Evolutionary conservation across 176 grass and related monocot species (phyloP), one percentile per base, ranked within the genome.

Genomic region (Eremochloa ophiuroides): DNA sequence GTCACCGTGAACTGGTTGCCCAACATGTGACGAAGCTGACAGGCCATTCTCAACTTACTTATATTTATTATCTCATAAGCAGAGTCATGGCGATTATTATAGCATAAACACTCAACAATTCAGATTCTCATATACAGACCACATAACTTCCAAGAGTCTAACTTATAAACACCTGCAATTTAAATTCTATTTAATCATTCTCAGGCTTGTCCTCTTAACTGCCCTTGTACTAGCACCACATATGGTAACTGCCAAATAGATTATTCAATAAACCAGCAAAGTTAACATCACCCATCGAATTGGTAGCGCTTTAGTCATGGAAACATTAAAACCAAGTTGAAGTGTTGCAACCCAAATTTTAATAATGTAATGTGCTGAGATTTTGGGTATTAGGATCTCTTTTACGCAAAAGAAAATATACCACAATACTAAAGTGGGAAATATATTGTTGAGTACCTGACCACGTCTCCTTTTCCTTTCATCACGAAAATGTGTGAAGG

Each of bases 401-500:
- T 18, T 10, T 27, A 53, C 66, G 33, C 6, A 75, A 44, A 71
- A 62, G 38, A 14, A 78, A 70, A 37, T 78, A 26, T 16, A 70
- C 20, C 29, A 85, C 10, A 22, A 22, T 2, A 63, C 40, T 34
- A 84, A 16, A 35, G 17, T 25, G 69, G 26, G 42, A 82, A 81
- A 83, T 48, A 81, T 25, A 41, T 20, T 64, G 33, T 46, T 20
- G 4, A 77, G 16, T 71, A 99, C 96, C 93, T 95, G 91, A 73
- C 73, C 73, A 62, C 93, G 96, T 60, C 96, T 91, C 69, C 91
- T 91, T 84, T 95, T 99, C 69, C 96, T 89, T 82, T 99, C 96
- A 80, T 99, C 96, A 71, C 93, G 90, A 73, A 99, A 99, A 89
- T 99, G 96, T 76, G 96, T 91, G 84, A 99, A 99, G 2, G 96